phyloP scores from a whole-genome alignment of 495 filamentous ascomycete species.

The Neurospora sp. region DNA sequence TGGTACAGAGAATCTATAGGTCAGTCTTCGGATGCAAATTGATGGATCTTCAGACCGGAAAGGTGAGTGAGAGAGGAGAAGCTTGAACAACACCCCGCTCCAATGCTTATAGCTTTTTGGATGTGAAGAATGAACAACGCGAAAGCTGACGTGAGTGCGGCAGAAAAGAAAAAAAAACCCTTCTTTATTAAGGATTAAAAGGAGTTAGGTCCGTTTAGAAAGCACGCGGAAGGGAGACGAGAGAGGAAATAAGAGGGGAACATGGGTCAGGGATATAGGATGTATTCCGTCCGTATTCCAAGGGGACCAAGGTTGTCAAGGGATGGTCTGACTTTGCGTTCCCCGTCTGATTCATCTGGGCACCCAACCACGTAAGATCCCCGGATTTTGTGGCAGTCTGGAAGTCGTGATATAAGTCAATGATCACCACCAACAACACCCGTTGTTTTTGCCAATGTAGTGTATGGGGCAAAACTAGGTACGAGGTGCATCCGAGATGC shows the following conservation, averaged over 20 bases:
- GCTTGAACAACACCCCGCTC: not conserved
- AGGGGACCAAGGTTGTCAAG: not conserved
- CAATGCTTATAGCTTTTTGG: not conserved
- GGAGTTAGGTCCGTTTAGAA: not conserved
- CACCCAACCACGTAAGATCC: not conserved
- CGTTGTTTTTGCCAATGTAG: not conserved
- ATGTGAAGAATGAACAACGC: not conserved
- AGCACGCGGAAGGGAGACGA: constrained; percentile 9
- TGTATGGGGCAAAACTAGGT: not conserved
- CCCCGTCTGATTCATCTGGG: not conserved
- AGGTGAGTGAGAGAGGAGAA: not conserved
- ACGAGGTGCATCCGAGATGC: not conserved
- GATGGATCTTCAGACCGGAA: not conserved
- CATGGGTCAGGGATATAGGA: not conserved
- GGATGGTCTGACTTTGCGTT: not conserved
- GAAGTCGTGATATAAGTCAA: not conserved
- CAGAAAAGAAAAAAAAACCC: not conserved
- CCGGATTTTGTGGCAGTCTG: not conserved
- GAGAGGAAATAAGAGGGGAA: constrained; percentile 6
- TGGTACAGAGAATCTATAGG: not conserved
- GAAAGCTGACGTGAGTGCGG: not conserved
- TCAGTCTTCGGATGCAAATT: not conserved
- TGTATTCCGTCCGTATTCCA: not conserved
- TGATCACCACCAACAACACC: not conserved
- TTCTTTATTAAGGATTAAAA: not conserved